These are phyloP conservation scores for Rhodotorula taiwanensis DNA, from an alignment of 768 basidiomycete genomes.

Conservation along the genomic window DNA sequence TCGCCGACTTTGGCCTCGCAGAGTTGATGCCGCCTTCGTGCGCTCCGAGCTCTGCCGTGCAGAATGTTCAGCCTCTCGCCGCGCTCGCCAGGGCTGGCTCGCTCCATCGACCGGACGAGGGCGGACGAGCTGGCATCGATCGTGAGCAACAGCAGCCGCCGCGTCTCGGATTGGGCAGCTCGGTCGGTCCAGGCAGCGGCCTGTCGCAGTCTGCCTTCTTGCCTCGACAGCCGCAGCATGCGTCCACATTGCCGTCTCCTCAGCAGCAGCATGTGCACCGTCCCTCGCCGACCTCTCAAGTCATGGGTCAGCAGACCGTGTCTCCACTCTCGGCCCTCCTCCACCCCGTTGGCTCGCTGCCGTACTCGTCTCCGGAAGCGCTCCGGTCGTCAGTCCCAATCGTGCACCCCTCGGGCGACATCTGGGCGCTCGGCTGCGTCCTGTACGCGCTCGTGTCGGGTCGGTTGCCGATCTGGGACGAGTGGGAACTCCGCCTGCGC, in stretches of 20 bases:
- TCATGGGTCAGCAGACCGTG: too few species aligned
- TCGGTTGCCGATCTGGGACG: slow-evolving; percentile 75
- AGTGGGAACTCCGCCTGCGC: slow-evolving; percentile 82
- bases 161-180: background rate
- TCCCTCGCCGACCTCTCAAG: background rate
- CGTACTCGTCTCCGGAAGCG: slow-evolving; percentile 42
- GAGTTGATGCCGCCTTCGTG: slow-evolving; percentile 52
- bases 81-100: slow-evolving; percentile 30
- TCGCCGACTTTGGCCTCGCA: slow-evolving; percentile 78
- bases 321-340: slow-evolving; percentile 21
- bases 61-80: slow-evolving; percentile 11
- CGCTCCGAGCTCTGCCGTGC: background rate
- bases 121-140: background rate
- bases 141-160: background rate
- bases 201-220: background rate
- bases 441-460: slow-evolving; percentile 79
- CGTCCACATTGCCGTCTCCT: background rate
- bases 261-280: background rate
- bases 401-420: slow-evolving; percentile 61
- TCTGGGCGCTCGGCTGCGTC: slow-evolving; percentile 91
- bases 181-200: slow-evolving; percentile 9
- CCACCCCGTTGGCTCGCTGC: slow-evolving; percentile 39
- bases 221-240: background rate
- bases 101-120: slow-evolving; percentile 1
- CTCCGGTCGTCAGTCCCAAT: slow-evolving; percentile 38